Evolutionary conservation across 2,329 filamentous ascomycete species (phyloP).

Genomic region (Cercospora janseana): DNA sequence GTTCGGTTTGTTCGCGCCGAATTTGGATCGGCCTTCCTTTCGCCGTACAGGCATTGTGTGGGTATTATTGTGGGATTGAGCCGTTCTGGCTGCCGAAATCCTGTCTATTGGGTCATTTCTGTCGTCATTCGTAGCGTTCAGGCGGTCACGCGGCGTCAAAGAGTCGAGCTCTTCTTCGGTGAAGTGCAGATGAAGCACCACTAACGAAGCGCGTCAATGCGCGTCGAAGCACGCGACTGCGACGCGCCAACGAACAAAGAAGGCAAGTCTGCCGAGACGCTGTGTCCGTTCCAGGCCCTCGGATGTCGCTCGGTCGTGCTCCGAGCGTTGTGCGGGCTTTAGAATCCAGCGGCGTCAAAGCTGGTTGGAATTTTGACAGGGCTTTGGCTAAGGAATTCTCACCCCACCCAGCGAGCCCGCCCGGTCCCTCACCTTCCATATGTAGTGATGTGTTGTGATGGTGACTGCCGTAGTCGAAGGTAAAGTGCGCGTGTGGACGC

Average conservation of each 20-base stretch:
- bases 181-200: conserved; percentile 3
- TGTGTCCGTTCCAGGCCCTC: too few species aligned
- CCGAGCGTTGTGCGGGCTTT: too few species aligned
- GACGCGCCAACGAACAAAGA: not conserved
- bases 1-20: conserved; percentile 37
- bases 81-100: not conserved
- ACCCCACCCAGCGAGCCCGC: too few species aligned
- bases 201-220: not conserved
- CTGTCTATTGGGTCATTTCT: conserved; percentile 7
- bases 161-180: not conserved
- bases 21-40: conserved; percentile 41
- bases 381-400: too few species aligned
- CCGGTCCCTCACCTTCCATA: too few species aligned
- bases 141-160: not conserved
- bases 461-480: too few species aligned
- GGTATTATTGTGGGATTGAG: not conserved
- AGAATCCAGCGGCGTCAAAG: too few species aligned
- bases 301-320: too few species aligned
- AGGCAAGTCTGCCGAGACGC: not conserved
- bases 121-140: conserved; percentile 7
- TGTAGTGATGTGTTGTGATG: too few species aligned
- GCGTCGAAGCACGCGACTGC: conserved; percentile 7
- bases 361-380: too few species aligned
- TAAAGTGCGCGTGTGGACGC: too few species aligned
- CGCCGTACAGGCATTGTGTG: conserved; percentile 47